phyloP scores from a whole-genome alignment of 2,329 filamentous ascomycete genomes.

The Pseudogymnoascus destructans region DNA sequence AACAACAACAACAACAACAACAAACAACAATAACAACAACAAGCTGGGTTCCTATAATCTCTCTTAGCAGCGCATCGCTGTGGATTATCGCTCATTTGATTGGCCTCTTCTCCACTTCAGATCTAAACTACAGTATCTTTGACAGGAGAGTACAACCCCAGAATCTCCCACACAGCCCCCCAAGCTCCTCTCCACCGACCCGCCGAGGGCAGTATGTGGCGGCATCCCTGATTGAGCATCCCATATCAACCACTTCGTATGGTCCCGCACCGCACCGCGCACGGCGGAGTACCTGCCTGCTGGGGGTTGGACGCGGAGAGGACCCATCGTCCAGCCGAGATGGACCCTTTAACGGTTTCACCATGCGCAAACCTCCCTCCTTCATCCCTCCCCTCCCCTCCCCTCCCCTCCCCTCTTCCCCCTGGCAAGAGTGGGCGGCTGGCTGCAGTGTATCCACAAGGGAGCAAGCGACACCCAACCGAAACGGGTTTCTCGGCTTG shows the following conservation, averaged over 20 bases:
- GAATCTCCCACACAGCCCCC: neutral
- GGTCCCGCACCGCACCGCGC: neutral
- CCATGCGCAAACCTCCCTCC: constrained; percentile 1
- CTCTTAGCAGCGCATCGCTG: neutral
- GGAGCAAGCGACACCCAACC: constrained; percentile 4
- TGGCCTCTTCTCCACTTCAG: neutral
- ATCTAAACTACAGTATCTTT: constrained; percentile 1
- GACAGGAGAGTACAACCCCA: neutral
- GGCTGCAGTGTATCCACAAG: constrained; percentile 7
- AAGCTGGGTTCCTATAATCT: neutral
- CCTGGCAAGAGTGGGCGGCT: neutral
- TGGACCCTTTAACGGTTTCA: constrained; percentile 1
- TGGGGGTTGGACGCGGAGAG: neutral
- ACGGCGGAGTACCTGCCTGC: neutral
- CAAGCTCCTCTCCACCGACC: neutral
- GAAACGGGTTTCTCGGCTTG: neutral
- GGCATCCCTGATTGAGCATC: neutral
- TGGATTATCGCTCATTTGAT: neutral
- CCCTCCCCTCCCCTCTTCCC: too few species aligned
- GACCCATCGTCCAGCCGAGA: neutral
- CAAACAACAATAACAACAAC: neutral
- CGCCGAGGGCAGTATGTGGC: neutral
- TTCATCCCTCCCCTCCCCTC: neutral
- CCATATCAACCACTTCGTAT: neutral
- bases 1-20: neutral